phyloP scores from a whole-genome alignment of 495 filamentous ascomycete species.

The Penicillium cosmopolitanum region DNA sequence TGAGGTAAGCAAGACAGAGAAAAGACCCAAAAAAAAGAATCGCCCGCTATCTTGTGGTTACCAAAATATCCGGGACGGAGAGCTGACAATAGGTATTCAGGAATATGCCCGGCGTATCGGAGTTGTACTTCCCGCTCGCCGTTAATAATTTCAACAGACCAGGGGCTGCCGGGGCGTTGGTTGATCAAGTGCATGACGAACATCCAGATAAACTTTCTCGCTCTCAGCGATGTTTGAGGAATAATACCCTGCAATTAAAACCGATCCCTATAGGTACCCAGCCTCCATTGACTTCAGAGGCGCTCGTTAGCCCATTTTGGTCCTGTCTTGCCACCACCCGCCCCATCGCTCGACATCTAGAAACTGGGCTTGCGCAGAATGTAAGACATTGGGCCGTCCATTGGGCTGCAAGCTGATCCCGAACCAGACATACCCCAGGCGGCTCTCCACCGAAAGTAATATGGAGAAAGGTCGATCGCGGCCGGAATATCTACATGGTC shows the following conservation, averaged over 20 bases:
- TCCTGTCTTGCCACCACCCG: conserved; percentile 8
- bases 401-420: conserved; percentile 30
- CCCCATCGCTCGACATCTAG: conserved; percentile 9
- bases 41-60: background rate
- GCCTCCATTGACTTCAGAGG: conserved; percentile 15
- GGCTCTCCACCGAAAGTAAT: conserved; percentile 16
- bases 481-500: conserved; percentile 20
- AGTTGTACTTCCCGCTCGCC: conserved; percentile 26
- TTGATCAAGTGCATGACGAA: conserved; percentile 2
- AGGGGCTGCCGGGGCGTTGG: background rate
- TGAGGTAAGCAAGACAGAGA: conserved; percentile 39
- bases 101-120: conserved; percentile 45
- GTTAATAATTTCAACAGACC: background rate
- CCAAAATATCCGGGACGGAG: background rate
- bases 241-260: conserved; percentile 22
- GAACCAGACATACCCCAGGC: conserved; percentile 10
- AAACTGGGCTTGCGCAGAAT: conserved; percentile 12
- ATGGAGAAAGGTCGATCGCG: conserved; percentile 15
- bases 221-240: conserved; percentile 4
- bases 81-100: conserved; percentile 21
- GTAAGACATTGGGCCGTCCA: conserved; percentile 30
- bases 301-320: conserved; percentile 10
- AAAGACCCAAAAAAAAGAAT: background rate
- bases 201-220: conserved; percentile 20
- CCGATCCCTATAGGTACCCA: conserved; percentile 14